A percentile compares a stretch with the other conserved stretches of the same genome.
phyloP scores from a whole-genome alignment of 345 rosid species.

The Salix arbutifolia region DNA sequence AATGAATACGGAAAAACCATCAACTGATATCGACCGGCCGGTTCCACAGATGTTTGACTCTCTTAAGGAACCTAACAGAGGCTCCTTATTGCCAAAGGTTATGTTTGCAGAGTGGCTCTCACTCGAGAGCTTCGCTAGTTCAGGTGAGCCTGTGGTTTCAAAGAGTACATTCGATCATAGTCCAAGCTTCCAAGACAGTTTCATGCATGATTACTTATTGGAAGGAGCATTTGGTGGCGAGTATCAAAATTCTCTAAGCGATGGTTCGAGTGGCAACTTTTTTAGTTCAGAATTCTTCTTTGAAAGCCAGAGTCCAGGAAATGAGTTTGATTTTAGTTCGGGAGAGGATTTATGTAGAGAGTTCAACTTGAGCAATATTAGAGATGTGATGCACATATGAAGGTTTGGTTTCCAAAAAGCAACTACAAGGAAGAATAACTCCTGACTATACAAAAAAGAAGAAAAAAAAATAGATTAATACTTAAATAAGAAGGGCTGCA shows the following conservation, averaged over 20 bases:
- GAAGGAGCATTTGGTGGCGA: conserved; percentile 28
- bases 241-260: conserved; percentile 20
- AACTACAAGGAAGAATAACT: conserved; percentile 21
- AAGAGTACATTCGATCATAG: background rate
- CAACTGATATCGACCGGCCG: conserved; percentile 13
- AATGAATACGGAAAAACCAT: conserved; percentile 16
- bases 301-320: conserved; percentile 43
- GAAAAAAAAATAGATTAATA: background rate
- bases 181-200: conserved; percentile 26
- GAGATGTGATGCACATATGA: conserved; percentile 45
- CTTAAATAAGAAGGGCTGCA: background rate
- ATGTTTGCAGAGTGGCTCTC: conserved; percentile 76
- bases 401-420: background rate
- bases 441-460: conserved; percentile 13
- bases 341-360: conserved; percentile 36
- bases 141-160: background rate
- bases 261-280: conserved; percentile 35
- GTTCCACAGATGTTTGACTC: conserved; percentile 17
- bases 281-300: conserved; percentile 45
- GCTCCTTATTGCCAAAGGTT: conserved; percentile 42
- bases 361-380: conserved; percentile 30
- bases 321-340: conserved; percentile 33
- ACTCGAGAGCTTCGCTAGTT: conserved; percentile 18
- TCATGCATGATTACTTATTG: conserved; percentile 11
- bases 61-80: conserved; percentile 11